These are phyloP conservation scores for Botrytis porri DNA, from an alignment of 2,329 filamentous ascomycete species.

Conservation along the genomic window DNA sequence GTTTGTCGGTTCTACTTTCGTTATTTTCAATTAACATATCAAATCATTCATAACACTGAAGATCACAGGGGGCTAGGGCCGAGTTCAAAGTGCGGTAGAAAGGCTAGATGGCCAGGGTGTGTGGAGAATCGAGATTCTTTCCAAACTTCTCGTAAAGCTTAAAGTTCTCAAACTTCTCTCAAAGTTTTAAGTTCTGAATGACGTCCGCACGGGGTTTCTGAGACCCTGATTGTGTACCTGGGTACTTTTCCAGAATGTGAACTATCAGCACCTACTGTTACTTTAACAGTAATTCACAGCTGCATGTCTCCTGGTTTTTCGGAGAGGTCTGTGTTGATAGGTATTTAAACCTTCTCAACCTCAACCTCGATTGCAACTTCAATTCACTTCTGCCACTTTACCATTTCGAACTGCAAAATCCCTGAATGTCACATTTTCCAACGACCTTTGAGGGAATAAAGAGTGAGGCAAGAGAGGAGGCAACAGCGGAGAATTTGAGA, in stretches of 20 bases:
- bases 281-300: background rate
- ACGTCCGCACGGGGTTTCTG: background rate
- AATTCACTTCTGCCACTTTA: background rate
- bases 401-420: background rate
- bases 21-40: no score
- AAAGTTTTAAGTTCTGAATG: background rate
- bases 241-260: background rate
- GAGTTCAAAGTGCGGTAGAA: background rate
- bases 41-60: no score
- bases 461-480: background rate
- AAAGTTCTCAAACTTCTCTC: background rate
- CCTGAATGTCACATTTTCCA: background rate
- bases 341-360: background rate
- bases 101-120: background rate
- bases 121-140: background rate
- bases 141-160: background rate
- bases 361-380: background rate
- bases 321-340: background rate
- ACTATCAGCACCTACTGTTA: background rate
- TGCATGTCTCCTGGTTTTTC: background rate
- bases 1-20: no score
- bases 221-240: background rate
- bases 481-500: background rate
- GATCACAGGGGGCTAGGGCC: background rate
- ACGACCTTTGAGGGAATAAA: background rate